Conservation (phyloP, 2,329 filamentous ascomycete species). For the Colletotrichum lupini region DNA sequence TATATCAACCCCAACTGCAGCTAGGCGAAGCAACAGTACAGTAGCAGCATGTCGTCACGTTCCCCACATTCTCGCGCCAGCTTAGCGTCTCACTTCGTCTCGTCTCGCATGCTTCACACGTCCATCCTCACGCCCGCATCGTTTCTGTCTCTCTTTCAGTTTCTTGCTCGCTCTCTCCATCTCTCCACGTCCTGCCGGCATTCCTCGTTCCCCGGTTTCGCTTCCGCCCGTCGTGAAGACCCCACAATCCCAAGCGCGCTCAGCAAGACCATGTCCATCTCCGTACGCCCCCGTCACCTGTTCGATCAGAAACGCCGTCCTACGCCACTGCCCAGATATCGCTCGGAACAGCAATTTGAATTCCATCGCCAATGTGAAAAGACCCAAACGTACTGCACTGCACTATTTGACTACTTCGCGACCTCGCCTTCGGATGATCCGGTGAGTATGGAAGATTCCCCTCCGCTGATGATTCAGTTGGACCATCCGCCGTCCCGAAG, state of each 20-base stretch:
- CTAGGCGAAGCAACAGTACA: neutral
- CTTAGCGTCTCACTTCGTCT: constrained; percentile 6
- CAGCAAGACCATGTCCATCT: neutral
- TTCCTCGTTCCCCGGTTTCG: constrained; percentile 7
- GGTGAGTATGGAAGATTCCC: constrained; percentile 5
- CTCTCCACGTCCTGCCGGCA: neutral
- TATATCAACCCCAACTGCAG: constrained; percentile 16
- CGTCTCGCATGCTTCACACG: neutral
- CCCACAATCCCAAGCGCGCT: neutral
- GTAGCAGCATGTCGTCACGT: neutral
- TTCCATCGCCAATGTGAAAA: neutral
- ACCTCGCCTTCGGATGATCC: neutral
- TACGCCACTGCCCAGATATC: no score
- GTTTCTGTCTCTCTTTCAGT: neutral
- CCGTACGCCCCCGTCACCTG: no score
- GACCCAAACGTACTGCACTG: neutral
- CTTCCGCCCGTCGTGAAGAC: constrained; percentile 8
- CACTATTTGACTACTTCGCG: neutral
- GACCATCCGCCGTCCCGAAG: constrained; percentile 13
- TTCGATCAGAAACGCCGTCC: no score
- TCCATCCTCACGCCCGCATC: neutral
- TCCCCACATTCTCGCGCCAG: constrained; percentile 5
- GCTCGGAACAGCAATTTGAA: neutral
- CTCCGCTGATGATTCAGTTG: constrained; percentile 24
- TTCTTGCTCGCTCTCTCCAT: neutral